These are phyloP conservation scores for Camellia sinensis DNA, from an alignment of 148 eudicot genomes.

Conservation along the genomic window DNA sequence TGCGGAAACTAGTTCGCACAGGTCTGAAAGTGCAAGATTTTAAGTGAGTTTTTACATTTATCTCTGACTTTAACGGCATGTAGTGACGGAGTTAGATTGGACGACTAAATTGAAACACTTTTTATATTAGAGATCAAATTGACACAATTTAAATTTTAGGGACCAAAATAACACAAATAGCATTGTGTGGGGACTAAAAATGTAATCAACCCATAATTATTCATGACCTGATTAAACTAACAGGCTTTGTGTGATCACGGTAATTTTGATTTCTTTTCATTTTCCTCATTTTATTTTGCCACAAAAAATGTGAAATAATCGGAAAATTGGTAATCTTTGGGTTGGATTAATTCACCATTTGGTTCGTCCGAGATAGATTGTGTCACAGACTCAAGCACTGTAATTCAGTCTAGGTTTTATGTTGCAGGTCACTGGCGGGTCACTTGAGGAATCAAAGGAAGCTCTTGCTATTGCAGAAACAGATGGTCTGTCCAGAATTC, in stretches of 20 bases:
- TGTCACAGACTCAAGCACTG: neutral
- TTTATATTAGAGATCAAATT: too few relatives aligned
- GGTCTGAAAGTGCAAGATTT: too few relatives aligned
- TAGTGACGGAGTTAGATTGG: too few relatives aligned
- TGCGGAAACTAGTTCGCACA: too few relatives aligned
- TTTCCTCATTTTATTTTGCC: neutral
- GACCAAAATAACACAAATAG: too few relatives aligned
- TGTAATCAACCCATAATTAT: neutral
- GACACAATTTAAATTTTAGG: too few relatives aligned
- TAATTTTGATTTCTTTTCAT: neutral
- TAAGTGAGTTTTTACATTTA: too few relatives aligned
- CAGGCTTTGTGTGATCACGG: neutral
- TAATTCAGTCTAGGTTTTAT: slow-evolving; percentile 14
- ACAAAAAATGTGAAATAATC: neutral
- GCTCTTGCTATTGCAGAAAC: slow-evolving; percentile 97
- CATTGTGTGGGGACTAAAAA: too few relatives aligned
- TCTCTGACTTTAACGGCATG: too few relatives aligned
- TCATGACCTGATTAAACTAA: neutral
- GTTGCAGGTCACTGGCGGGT: slow-evolving; percentile 94
- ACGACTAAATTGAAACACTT: too few relatives aligned
- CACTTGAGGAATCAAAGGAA: slow-evolving; percentile 88
- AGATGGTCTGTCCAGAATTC: slow-evolving; percentile 55
- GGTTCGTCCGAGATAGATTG: neutral
- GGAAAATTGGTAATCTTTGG: neutral
- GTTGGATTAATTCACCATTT: slow-evolving; percentile 6